These are phyloP conservation scores for Elongisporangium anandrum DNA, from an alignment of 352 stramenopile species.

Conservation along the genomic window DNA sequence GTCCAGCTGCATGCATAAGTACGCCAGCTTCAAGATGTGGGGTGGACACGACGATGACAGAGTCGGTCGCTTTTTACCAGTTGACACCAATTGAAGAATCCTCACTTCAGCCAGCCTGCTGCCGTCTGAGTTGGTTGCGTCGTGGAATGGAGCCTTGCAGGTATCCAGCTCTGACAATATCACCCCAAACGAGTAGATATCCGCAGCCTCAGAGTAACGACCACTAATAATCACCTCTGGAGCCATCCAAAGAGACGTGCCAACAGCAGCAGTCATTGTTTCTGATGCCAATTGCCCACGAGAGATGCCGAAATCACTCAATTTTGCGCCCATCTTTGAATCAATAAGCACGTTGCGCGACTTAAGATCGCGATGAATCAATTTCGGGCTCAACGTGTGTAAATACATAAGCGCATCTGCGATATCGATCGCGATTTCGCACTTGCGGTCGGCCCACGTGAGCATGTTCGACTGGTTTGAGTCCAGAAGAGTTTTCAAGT, in stretches of 20 bases:
- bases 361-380: slow-evolving; percentile 69
- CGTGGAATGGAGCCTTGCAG: slow-evolving; percentile 54
- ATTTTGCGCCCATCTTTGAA: slow-evolving; percentile 44
- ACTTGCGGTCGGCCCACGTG: slow-evolving; percentile 62
- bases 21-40: slow-evolving; percentile 49
- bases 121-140: slow-evolving; percentile 50
- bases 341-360: slow-evolving; percentile 70
- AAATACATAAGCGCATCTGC: slow-evolving; percentile 67
- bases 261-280: slow-evolving; percentile 64
- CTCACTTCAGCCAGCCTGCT: slow-evolving; percentile 61
- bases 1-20: slow-evolving; percentile 59
- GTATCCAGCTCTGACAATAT: slow-evolving; percentile 65
- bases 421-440: slow-evolving; percentile 65
- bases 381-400: slow-evolving; percentile 62
- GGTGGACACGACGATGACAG: slow-evolving; percentile 41
- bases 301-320: slow-evolving; percentile 72
- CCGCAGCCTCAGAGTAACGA: slow-evolving; percentile 49
- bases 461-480: slow-evolving; percentile 32
- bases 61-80: slow-evolving; percentile 62
- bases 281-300: slow-evolving; percentile 48
- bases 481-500: slow-evolving; percentile 47
- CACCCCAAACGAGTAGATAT: slow-evolving; percentile 53
- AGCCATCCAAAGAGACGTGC: slow-evolving; percentile 48
- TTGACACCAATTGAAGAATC: slow-evolving; percentile 57
- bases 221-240: slow-evolving; percentile 44